Evolutionary conservation across 2,329 filamentous ascomycete genomes (phyloP).

Genomic region (Orbilia javanica): DNA sequence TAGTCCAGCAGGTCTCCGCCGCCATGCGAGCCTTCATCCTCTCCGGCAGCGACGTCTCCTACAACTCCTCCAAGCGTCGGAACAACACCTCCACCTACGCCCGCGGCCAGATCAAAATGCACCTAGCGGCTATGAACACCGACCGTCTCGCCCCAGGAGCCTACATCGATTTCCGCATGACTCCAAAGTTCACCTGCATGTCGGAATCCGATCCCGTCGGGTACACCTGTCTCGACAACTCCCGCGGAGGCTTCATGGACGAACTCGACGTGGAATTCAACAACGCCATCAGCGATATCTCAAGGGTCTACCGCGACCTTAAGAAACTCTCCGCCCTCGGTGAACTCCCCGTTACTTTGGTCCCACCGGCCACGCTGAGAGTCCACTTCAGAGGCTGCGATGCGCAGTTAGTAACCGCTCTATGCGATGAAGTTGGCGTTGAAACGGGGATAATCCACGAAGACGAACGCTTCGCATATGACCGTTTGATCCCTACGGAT

Average conservation of each 20-base stretch:
- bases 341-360: constrained; percentile 83
- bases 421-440: constrained; percentile 90
- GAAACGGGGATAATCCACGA: constrained; percentile 82
- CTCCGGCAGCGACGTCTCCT: constrained; percentile 87
- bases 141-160: constrained; percentile 74
- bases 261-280: constrained; percentile 89
- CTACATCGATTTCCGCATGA: constrained; percentile 87
- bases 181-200: constrained; percentile 89
- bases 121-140: constrained; percentile 65
- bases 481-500: constrained; percentile 36
- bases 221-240: constrained; percentile 77
- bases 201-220: constrained; percentile 74
- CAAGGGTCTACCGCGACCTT: constrained; percentile 82
- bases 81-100: constrained; percentile 78
- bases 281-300: constrained; percentile 84
- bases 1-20: constrained; percentile 87
- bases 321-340: constrained; percentile 81
- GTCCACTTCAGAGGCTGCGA: constrained; percentile 94
- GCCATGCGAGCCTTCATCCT: constrained; percentile 92
- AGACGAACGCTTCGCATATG: constrained; percentile 70
- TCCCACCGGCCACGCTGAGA: constrained; percentile 75
- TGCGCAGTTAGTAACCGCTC: constrained; percentile 79
- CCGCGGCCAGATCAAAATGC: constrained; percentile 74
- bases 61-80: constrained; percentile 78
- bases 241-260: constrained; percentile 78